phyloP scores from a whole-genome alignment of 225 moss, liverwort and hornwort species.

The Anthoceros angustus region DNA sequence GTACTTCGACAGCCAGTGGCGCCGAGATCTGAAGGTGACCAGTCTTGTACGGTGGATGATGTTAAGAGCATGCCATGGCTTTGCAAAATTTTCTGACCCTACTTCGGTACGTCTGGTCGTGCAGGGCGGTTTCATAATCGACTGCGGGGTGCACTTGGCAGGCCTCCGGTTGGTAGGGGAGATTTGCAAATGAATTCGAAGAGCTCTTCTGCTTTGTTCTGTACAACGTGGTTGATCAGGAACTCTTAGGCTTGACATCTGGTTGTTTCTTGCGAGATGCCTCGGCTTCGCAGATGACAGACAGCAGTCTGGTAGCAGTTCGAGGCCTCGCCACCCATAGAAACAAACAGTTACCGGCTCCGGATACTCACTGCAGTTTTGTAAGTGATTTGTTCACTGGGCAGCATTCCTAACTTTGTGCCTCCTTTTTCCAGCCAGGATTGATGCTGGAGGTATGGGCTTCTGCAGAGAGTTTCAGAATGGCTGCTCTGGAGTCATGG shows the following conservation, averaged over 20 bases:
- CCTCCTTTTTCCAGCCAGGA: background rate
- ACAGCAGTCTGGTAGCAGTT: conserved; percentile 11
- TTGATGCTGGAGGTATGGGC: background rate
- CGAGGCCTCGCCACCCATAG: conserved; percentile 59
- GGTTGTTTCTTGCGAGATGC: too few relatives aligned
- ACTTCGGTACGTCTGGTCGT: background rate
- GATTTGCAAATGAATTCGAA: background rate
- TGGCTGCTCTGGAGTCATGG: conserved; percentile 72
- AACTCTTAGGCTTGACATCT: background rate
- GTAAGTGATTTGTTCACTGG: conserved; percentile 10
- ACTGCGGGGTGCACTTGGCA: conserved; percentile 90
- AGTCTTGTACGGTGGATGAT: background rate
- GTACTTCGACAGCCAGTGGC: conserved; percentile 78
- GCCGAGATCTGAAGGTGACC: conserved; percentile 45
- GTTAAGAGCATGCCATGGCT: background rate
- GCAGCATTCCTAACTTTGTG: background rate
- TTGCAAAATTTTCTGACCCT: background rate
- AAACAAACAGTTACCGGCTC: conserved; percentile 48
- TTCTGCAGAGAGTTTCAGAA: conserved; percentile 42
- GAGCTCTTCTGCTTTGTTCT: background rate
- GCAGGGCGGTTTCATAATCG: conserved; percentile 69
- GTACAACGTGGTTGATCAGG: background rate
- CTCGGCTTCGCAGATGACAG: conserved; percentile 15
- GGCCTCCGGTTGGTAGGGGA: conserved; percentile 67
- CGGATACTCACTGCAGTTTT: conserved; percentile 72